phyloP scores from a whole-genome alignment of 805 yeast species.

The Candida multigemmis region DNA sequence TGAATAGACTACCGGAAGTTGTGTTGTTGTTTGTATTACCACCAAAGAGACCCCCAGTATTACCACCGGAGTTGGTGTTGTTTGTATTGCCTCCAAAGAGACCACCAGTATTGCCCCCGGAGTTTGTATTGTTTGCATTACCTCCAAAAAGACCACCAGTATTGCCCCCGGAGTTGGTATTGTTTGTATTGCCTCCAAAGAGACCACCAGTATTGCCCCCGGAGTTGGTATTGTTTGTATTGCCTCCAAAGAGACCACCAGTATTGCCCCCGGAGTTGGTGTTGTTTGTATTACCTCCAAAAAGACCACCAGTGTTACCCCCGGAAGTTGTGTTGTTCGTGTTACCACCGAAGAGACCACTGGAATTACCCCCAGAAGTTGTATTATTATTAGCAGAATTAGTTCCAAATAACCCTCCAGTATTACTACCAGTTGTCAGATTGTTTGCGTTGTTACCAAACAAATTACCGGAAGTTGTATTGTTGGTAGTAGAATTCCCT shows the following conservation, averaged over 20 bases:
- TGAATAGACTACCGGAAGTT: constrained; percentile 13
- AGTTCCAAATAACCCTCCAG: constrained; percentile 20
- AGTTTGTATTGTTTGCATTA: constrained; percentile 4
- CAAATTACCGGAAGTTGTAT: constrained; percentile 12
- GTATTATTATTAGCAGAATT: constrained; percentile 1
- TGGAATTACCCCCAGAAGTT: constrained; percentile 2
- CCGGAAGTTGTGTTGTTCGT: constrained; percentile 3
- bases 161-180: constrained; percentile 2
- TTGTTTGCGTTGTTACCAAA: constrained; percentile 10
- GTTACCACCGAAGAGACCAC: no score
- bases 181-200: constrained; percentile 1
- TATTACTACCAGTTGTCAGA: constrained; percentile 4
- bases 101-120: constrained; percentile 8
- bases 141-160: constrained; percentile 13
- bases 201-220: constrained; percentile 1
- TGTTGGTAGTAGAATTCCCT: constrained; percentile 8
- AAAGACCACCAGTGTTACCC: constrained; percentile 4
- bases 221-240: constrained; percentile 1
- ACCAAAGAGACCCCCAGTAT: constrained; percentile 6
- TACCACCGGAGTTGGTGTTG: constrained; percentile 5
- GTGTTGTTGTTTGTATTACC: constrained; percentile 5
- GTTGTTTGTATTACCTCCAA: constrained; percentile 4
- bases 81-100: constrained; percentile 12
- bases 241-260: no score
- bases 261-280: constrained; percentile 1